phyloP scores from a whole-genome alignment of 352 stramenopile species.

The Globisporangium cederbergense region DNA sequence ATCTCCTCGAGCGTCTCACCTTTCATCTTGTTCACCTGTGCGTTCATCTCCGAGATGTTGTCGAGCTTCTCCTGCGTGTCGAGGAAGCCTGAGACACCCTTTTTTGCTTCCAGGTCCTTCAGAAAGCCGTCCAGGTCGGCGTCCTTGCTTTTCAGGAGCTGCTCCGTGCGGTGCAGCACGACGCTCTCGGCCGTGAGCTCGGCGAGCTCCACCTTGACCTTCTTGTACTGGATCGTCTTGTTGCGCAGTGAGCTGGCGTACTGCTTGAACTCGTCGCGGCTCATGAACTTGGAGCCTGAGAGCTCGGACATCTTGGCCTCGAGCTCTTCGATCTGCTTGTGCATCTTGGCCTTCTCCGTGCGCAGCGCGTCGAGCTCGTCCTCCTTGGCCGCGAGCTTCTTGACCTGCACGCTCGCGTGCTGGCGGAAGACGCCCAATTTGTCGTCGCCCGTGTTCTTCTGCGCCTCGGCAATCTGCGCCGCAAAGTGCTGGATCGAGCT shows the following conservation, averaged over 20 bases:
- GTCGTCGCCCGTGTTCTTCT: constrained; percentile 71
- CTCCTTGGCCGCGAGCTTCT: constrained; percentile 89
- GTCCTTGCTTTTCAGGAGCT: constrained; percentile 86
- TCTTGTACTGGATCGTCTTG: constrained; percentile 92
- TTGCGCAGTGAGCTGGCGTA: constrained; percentile 87
- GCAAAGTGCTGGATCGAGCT: constrained; percentile 62
- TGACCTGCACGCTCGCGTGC: constrained; percentile 82
- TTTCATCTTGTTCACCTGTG: constrained; percentile 89
- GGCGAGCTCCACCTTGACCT: constrained; percentile 84
- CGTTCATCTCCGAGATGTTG: constrained; percentile 83
- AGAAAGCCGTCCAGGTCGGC: constrained; percentile 85
- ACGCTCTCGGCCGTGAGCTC: constrained; percentile 86
- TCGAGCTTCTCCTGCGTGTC: constrained; percentile 88
- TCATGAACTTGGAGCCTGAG: constrained; percentile 75
- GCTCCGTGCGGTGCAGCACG: constrained; percentile 89
- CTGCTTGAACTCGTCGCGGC: constrained; percentile 87
- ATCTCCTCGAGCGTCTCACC: constrained; percentile 93
- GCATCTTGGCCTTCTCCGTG: constrained; percentile 51
- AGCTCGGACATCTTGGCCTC: constrained; percentile 63
- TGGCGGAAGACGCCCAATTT: constrained; percentile 91
- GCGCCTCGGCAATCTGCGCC: constrained; percentile 69
- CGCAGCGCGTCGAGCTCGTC: constrained; percentile 77
- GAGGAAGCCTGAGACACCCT: constrained; percentile 83
- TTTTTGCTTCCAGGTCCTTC: constrained; percentile 77
- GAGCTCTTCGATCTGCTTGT: constrained; percentile 69